A percentile compares a stretch with the other conserved stretches of the same genome.
Conservation (phyloP, 352 stramenopile species). For the Phytophthora cactorum region DNA sequence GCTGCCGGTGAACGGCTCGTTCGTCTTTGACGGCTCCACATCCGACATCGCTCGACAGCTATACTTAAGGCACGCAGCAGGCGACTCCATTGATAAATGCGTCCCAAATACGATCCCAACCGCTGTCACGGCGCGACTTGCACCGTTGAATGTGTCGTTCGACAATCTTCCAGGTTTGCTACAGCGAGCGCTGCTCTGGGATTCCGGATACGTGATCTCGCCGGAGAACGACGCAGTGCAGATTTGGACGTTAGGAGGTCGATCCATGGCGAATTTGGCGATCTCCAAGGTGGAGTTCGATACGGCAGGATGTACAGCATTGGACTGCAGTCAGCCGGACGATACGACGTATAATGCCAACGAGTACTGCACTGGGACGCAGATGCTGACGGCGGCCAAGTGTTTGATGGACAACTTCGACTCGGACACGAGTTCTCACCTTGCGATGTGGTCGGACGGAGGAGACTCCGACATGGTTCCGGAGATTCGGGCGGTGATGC, state of each 20-base stretch:
- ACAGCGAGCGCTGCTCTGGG: slow-evolving; percentile 47
- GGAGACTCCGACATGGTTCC: slow-evolving; percentile 32
- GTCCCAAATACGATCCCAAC: slow-evolving; percentile 24
- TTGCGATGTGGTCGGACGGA: slow-evolving; percentile 46
- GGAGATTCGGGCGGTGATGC: slow-evolving; percentile 29
- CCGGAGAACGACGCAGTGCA: slow-evolving; percentile 36
- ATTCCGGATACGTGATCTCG: slow-evolving; percentile 40
- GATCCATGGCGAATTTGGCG: slow-evolving; percentile 40
- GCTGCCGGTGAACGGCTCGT: slow-evolving; percentile 33
- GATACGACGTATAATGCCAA: slow-evolving; percentile 21
- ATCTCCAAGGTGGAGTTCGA: slow-evolving; percentile 38
- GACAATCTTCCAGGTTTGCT: slow-evolving; percentile 34
- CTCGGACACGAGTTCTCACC: slow-evolving; percentile 24
- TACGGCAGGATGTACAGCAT: slow-evolving; percentile 36
- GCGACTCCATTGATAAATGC: slow-evolving; percentile 18
- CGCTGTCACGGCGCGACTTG: slow-evolving; percentile 25
- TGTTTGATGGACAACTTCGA: slow-evolving; percentile 42
- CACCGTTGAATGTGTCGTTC: slow-evolving; percentile 23
- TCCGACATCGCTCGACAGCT: slow-evolving; percentile 45
- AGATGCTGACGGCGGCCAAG: slow-evolving; percentile 39
- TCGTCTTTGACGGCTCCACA: slow-evolving; percentile 37
- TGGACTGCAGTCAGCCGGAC: slow-evolving; percentile 38
- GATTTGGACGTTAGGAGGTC: slow-evolving; percentile 38
- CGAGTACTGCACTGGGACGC: slow-evolving; percentile 30
- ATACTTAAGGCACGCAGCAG: slow-evolving; percentile 33